Conservation (phyloP, 352 stramenopile species). For the Pythium apleroticum region DNA sequence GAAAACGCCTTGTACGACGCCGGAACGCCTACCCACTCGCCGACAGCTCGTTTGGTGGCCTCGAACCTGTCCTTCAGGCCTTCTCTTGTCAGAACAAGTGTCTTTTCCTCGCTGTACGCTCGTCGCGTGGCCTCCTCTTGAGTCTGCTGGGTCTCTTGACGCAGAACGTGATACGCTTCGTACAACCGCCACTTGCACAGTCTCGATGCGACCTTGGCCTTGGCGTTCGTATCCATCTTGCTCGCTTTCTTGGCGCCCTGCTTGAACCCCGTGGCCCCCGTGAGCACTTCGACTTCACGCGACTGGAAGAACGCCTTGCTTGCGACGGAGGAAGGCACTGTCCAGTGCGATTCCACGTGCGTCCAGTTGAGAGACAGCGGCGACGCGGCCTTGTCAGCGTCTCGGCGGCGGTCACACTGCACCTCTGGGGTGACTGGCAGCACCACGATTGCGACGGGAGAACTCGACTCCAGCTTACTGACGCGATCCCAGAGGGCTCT, state of each 20-base stretch:
- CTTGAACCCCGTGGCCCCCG: conserved; percentile 61
- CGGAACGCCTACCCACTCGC: conserved; percentile 38
- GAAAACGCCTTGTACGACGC: conserved; percentile 23
- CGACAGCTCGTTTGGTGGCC: conserved; percentile 22
- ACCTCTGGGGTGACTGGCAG: background rate
- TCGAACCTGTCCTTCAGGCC: background rate
- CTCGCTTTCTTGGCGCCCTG: conserved; percentile 69
- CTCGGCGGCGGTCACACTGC: conserved; percentile 22
- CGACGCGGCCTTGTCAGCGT: conserved; percentile 27
- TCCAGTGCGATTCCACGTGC: conserved; percentile 41
- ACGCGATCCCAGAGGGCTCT: conserved; percentile 45
- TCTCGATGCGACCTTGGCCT: conserved; percentile 58
- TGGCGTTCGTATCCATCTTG: conserved; percentile 42
- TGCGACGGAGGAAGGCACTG: background rate
- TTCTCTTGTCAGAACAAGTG: background rate
- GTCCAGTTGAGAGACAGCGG: conserved; percentile 67
- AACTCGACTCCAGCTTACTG: background rate
- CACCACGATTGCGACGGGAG: background rate
- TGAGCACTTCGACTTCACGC: conserved; percentile 53
- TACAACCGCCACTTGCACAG: conserved; percentile 64
- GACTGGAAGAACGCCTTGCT: conserved; percentile 36
- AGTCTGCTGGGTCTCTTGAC: background rate
- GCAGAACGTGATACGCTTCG: conserved; percentile 36
- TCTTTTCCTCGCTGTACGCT: conserved; percentile 9
- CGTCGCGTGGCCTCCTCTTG: background rate